phyloP scores from a whole-genome alignment of 257 asterid species.

The Schizonepeta tenuifolia region DNA sequence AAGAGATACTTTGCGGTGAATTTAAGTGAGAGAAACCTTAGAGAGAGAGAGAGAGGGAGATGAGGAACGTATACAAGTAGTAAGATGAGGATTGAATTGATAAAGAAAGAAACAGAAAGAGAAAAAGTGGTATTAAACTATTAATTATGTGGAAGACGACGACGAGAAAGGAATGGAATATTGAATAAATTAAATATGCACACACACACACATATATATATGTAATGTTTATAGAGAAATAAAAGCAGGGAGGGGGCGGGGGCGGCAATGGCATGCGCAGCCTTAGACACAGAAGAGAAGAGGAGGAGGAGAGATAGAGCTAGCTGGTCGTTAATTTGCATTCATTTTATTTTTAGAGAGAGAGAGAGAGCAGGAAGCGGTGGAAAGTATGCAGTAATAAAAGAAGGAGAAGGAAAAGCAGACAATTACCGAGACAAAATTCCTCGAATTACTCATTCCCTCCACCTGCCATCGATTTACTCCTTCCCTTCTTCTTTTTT shows the following conservation, averaged over 20 bases:
- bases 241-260: background rate
- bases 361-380: constrained; percentile 22
- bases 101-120: constrained; percentile 20
- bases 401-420: constrained; percentile 15
- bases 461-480: no score
- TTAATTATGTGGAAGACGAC: background rate
- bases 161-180: background rate
- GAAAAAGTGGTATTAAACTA: background rate
- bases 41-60: background rate
- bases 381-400: constrained; percentile 22
- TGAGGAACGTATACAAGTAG: background rate
- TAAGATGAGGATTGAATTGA: background rate
- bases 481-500: background rate
- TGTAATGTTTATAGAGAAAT: background rate
- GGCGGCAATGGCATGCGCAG: no score
- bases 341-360: background rate
- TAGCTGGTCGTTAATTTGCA: background rate
- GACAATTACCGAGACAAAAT: constrained; percentile 33
- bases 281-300: background rate
- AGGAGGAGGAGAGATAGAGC: no score
- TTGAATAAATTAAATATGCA: no score
- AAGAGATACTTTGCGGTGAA: constrained; percentile 33
- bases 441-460: no score
- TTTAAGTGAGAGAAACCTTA: constrained; percentile 24
- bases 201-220: no score